Evolutionary conservation across 2,329 filamentous ascomycete genomes (phyloP), one percentile per base, ranked within the genome.

Genomic region (Xylaria sp.): DNA sequence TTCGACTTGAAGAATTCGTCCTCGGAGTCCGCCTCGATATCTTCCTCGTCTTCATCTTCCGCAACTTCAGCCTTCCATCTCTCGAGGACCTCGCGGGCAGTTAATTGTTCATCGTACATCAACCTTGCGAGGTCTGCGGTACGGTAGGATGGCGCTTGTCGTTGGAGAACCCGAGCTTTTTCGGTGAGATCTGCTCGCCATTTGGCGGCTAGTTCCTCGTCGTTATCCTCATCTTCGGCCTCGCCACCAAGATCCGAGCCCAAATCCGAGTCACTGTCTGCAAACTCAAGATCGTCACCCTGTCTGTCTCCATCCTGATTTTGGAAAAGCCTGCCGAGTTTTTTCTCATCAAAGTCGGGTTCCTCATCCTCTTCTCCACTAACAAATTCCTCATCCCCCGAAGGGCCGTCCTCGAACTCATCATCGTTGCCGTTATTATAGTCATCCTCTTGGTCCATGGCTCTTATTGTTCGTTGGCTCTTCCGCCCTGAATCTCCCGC

Each of bases 201-300:
- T 53, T 90, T 87, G 25, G 93, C 75, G 2, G 87, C 90, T 2
- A 90, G 91, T 47, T 92, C 91, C 57, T 95, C 93, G 61, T 93
- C 63, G 3, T 62, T 58, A 16, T 37, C 70, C 47, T 68, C 61
- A 18, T 42, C 70, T 53, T 69, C 69, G 18, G 65, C 59, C 9
- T 21, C 68, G 18, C 44, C 60, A 10, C 25, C 70, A 18, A 83
- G 83, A 2, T 87, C 86, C 5, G 95, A 97, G 6, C 96, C 96
- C 4, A 99, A 86, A 78, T 99, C 97, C 0, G 96, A 99, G 79
- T 99, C 97, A 76, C 93, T 97, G 77, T 99, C 96, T 16, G 96
- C 96, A 82, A 98, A 99, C 1, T 90, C 93, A 66, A 98, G 76
- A 63, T 97, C 93, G 35, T 90, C 85, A 44, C 87, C 83, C 61